These are phyloP conservation scores for Novymonas esmeraldas DNA, from an alignment of 208 protist genomes.

Conservation along the genomic window DNA sequence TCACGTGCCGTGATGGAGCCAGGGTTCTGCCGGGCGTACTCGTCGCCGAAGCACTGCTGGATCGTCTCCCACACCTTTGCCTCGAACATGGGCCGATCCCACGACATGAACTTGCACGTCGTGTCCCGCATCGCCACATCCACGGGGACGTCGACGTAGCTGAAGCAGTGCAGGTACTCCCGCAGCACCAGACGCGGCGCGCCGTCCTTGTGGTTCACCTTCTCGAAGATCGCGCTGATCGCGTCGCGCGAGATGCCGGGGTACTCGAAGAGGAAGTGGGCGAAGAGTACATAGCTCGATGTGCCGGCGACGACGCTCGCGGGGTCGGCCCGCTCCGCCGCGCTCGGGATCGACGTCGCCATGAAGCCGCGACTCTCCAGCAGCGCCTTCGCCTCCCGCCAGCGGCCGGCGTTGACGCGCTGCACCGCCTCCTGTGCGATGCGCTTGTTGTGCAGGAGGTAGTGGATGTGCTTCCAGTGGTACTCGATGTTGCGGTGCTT, in stretches of 20 bases:
- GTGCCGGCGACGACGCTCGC: slow-evolving; percentile 12
- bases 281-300: slow-evolving; percentile 56
- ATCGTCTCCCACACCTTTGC: slow-evolving; percentile 84
- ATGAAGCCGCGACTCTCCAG: slow-evolving; percentile 58
- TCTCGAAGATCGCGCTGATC: slow-evolving; percentile 78
- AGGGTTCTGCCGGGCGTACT: slow-evolving; percentile 81
- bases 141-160: slow-evolving; percentile 71
- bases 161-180: slow-evolving; percentile 81
- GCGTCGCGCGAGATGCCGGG: slow-evolving; percentile 61
- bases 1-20: slow-evolving; percentile 63
- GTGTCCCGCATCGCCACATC: slow-evolving; percentile 88
- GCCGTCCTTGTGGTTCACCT: slow-evolving; percentile 61
- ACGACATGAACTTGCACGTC: slow-evolving; percentile 89
- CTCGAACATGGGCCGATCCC: slow-evolving; percentile 89
- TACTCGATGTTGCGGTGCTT: slow-evolving; percentile 50
- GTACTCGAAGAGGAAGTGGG: slow-evolving; percentile 76
- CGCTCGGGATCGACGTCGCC: slow-evolving; percentile 16
- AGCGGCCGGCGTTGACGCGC: slow-evolving; percentile 65
- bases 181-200: slow-evolving; percentile 53
- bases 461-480: slow-evolving; percentile 91
- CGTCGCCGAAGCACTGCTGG: slow-evolving; percentile 74
- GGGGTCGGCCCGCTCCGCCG: slow-evolving; percentile 22
- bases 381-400: slow-evolving; percentile 74
- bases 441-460: slow-evolving; percentile 77
- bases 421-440: slow-evolving; percentile 61